Evolutionary conservation across 225 moss, liverwort and hornwort species (phyloP), one percentile per base, ranked within the genome.

Genomic region (Bryum argenteum): DNA sequence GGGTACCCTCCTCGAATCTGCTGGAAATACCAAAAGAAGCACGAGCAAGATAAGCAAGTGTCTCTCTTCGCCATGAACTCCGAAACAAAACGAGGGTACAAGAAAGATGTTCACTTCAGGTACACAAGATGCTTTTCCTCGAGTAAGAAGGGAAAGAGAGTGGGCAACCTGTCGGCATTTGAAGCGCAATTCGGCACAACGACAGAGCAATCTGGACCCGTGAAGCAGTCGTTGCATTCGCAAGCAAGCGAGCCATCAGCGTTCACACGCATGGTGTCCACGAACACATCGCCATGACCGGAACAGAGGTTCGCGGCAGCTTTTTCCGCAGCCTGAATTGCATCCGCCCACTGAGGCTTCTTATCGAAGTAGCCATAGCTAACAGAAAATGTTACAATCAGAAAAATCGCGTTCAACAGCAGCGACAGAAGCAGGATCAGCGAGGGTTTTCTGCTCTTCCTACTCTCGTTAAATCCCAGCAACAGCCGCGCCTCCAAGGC

Each of bases 151-250:
- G 7, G 33, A 6, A 51, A 33, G 69, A 47, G 38, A 48, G 4
- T n/a, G 17, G 3, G 44, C 28, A 51, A 91, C 91, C 87, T 74
- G 66, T 80, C 63, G 5, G 70, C 51, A 12, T 56, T 56, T 4
- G 78, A 81, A 42, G 14, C 10, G 45, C 92, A 90, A 18, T 77
- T 78, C 24, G 67, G 76, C 18, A 88, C 67, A 52, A 79, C 16
- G 16, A 80, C 56, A 5, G 88, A 80, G 42, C 90, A 92, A 60
- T 79, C 77, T 2, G 81, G 71, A 3, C 92, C 92, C 11, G 78
- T 79, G 71, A 83, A 90, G 83, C 88, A 90, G 1, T 13, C 33
- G 21, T 80, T 51, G 72, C 90, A 92, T 45, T 92, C 92, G 82
- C 92, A 92, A 42, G 75, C 75, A 50, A 71, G 63, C 21, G 67